Conservation (phyloP, 2,329 filamentous ascomycete genomes). For the Diaporthe citriasiana region DNA sequence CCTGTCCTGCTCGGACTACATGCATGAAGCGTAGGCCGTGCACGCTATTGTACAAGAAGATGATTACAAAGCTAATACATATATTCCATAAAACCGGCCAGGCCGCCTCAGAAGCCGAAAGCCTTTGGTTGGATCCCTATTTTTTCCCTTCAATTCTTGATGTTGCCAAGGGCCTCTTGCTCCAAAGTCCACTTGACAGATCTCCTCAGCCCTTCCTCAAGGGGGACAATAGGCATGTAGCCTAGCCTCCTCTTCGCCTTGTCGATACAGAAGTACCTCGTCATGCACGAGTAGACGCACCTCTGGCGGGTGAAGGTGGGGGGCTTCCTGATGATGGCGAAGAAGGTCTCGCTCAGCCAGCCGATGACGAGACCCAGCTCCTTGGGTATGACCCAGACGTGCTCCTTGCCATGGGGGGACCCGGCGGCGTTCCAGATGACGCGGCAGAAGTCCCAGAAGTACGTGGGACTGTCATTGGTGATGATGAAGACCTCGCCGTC, state of each 20-base stretch:
- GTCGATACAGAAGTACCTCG: slow-evolving; percentile 81
- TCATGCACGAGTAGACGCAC: slow-evolving; percentile 79
- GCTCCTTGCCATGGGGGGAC: slow-evolving; percentile 63
- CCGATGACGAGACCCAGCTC: slow-evolving; percentile 67
- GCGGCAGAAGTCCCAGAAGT: slow-evolving; percentile 91
- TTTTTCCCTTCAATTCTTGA: slow-evolving; percentile 14
- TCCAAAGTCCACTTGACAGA: slow-evolving; percentile 69
- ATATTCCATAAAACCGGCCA: not conserved
- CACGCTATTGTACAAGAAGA: slow-evolving; percentile 39
- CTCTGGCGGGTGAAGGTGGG: slow-evolving; percentile 72
- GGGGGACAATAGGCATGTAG: slow-evolving; percentile 75
- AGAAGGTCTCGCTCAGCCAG: slow-evolving; percentile 66
- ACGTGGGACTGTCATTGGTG: slow-evolving; percentile 89
- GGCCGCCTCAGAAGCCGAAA: not conserved
- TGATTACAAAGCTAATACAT: slow-evolving; percentile 33
- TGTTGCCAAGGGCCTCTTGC: slow-evolving; percentile 56
- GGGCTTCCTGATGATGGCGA: slow-evolving; percentile 63
- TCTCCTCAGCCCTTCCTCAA: slow-evolving; percentile 74
- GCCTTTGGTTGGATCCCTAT: not conserved
- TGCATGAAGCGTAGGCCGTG: not conserved
- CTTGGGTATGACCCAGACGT: slow-evolving; percentile 68
- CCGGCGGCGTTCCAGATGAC: slow-evolving; percentile 80
- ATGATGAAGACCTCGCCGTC: slow-evolving; percentile 92
- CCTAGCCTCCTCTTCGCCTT: slow-evolving; percentile 81
- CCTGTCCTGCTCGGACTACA: slow-evolving; percentile 2